Evolutionary conservation across 176 grass and related monocot species (phyloP).

Genomic region (Oryza officinalis): DNA sequence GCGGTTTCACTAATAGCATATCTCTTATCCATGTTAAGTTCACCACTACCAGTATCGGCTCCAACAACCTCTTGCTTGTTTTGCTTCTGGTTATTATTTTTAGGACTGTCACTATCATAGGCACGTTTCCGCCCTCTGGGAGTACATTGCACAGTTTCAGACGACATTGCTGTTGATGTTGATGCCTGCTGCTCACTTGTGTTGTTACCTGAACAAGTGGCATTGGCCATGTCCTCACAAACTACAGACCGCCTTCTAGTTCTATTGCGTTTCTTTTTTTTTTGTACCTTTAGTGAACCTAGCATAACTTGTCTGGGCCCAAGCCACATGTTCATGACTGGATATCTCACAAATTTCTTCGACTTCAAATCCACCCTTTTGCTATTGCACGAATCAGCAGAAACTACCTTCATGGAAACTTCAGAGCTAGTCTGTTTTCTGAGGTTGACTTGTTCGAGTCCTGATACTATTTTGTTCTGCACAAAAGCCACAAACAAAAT

Average conservation of each 20-base stretch:
- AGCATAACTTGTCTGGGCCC: constrained; percentile 55
- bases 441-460: not conserved
- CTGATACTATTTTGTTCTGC: constrained; percentile 30
- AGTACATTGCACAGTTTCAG: constrained; percentile 25
- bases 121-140: constrained; percentile 24
- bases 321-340: constrained; percentile 55
- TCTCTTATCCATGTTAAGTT: not conserved
- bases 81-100: not conserved
- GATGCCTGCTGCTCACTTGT: constrained; percentile 46
- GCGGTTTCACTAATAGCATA: not conserved
- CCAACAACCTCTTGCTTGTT: not conserved
- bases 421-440: constrained; percentile 16
- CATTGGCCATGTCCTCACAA: constrained; percentile 22
- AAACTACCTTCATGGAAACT: not conserved
- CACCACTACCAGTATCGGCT: not conserved
- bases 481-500: not conserved
- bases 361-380: constrained; percentile 44
- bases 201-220: constrained; percentile 41
- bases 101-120: not conserved
- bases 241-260: constrained; percentile 30
- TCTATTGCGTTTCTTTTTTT: constrained; percentile 61
- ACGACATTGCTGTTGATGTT: constrained; percentile 35
- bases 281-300: constrained; percentile 49
- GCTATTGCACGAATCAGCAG: constrained; percentile 11
- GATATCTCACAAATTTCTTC: constrained; percentile 59